Evolutionary conservation across 306 rosid species (phyloP), one percentile per base, ranked within the genome.

Genomic region (Carpinus viminea): DNA sequence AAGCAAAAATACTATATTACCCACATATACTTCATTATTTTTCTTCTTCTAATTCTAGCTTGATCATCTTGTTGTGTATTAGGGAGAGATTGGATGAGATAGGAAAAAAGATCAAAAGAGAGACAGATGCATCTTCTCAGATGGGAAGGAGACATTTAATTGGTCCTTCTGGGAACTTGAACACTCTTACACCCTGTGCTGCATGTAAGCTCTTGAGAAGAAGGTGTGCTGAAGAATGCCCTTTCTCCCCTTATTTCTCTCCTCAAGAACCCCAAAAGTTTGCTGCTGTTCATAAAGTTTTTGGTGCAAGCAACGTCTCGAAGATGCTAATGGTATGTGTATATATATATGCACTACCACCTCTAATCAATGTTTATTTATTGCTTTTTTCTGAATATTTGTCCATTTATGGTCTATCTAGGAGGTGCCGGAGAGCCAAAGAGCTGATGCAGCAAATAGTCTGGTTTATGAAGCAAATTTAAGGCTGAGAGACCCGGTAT

Each of bases 241-340:
- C 98, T 73, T 94, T 94, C 82, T 88, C 93, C 56, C 98, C 97
- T 34, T 94, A 94, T 43, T 94, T 94, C 73, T 94, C 98, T 74
- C 98, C 97, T 0, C 97, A 88, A 24, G 98, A 94, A 31, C 98
- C 97, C 45, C 97, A 86, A 4, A 94, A 94, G 64, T 94, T 94
- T 64, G 90, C 96, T 45, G 93, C 96, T 0, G 98, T 94, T 43
- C 98, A 94, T 82, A 92, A 88, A 78, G 93, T 94, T 24, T 94
- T 94, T 69, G 98, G 98, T 61, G 98, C 98, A 46, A 92, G 98
- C 92, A 94, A 94, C 80, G 98, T 94, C 79, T 94, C 98, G 73
- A 94, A 94, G 87, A 62, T 94, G 89, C 89, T 94, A 48, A 71
- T 92, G 94, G 98, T 92, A 79, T 6, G 6, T 38, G 3, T 38